Evolutionary conservation across 352 stramenopile genomes (phyloP).

Genomic region (Globisporangium viniferum): DNA sequence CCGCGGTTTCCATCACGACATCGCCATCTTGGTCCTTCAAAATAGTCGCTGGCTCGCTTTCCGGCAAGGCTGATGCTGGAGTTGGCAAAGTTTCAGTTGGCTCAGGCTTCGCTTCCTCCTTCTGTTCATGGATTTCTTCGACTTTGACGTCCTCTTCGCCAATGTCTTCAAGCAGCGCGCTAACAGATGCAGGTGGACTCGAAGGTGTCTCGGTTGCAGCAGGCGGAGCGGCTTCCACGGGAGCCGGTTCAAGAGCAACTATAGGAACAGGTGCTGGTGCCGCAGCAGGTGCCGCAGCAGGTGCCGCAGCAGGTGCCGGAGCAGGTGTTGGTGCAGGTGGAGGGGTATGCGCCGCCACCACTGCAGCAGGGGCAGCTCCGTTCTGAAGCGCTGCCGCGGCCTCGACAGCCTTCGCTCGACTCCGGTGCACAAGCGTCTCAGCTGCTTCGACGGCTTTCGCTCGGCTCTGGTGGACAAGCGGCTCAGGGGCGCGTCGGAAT

Average conservation of each 20-base stretch:
- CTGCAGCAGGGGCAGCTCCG: background rate
- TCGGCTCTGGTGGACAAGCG: constrained; percentile 15
- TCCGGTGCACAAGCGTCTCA: constrained; percentile 22
- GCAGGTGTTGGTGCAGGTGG: background rate
- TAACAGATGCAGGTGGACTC: background rate
- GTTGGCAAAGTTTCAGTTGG: background rate
- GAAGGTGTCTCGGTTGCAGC: background rate
- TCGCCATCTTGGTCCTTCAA: constrained; percentile 50
- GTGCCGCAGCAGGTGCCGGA: background rate
- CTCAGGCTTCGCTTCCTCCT: constrained; percentile 9
- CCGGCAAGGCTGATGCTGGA: background rate
- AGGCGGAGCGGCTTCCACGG: background rate
- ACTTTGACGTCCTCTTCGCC: constrained; percentile 1
- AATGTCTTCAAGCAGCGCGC: constrained; percentile 8
- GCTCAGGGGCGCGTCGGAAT: constrained; percentile 62
- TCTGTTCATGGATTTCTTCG: constrained; percentile 7
- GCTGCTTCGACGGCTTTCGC: constrained; percentile 17
- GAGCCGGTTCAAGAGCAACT: background rate
- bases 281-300: no score
- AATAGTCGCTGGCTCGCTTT: constrained; percentile 1
- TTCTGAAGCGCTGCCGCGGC: constrained; percentile 8
- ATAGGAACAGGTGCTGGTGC: background rate
- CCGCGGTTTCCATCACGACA: constrained; percentile 47
- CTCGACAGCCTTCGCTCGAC: constrained; percentile 12
- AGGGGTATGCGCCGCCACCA: background rate